phyloP scores from a whole-genome alignment of 305 asterid species.

The Solanum hybrid region DNA sequence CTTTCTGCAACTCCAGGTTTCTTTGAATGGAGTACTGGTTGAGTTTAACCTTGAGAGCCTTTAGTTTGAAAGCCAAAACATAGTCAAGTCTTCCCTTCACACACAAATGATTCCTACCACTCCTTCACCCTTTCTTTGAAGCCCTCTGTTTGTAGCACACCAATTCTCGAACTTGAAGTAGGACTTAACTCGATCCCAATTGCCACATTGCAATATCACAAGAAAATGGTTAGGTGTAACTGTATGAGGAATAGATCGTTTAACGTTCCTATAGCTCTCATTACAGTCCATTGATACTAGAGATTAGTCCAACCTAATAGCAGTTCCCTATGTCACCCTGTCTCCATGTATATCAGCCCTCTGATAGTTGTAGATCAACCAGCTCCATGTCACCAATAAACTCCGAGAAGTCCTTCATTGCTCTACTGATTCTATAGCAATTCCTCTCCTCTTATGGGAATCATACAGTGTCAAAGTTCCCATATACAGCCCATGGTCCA shows the following conservation, averaged over 20 bases:
- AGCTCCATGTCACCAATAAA: not conserved
- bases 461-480: not conserved
- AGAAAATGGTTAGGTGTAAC: not conserved
- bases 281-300: not conserved
- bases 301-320: not conserved
- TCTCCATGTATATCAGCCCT: not conserved
- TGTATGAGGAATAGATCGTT: not conserved
- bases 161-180: not conserved
- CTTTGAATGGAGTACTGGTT: not conserved
- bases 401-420: not conserved
- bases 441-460: not conserved
- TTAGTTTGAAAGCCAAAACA: not conserved
- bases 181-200: not conserved
- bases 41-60: not conserved
- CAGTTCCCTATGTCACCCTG: not conserved
- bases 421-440: not conserved
- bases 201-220: not conserved
- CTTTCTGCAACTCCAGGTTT: not conserved
- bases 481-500: not conserved
- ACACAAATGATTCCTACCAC: not conserved
- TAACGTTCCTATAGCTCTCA: not conserved
- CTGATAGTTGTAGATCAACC: not conserved
- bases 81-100: not conserved
- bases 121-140: not conserved
- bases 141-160: not conserved